phyloP scores from a whole-genome alignment of 2,329 filamentous ascomycete species.

The Beauveria brongniartii region DNA sequence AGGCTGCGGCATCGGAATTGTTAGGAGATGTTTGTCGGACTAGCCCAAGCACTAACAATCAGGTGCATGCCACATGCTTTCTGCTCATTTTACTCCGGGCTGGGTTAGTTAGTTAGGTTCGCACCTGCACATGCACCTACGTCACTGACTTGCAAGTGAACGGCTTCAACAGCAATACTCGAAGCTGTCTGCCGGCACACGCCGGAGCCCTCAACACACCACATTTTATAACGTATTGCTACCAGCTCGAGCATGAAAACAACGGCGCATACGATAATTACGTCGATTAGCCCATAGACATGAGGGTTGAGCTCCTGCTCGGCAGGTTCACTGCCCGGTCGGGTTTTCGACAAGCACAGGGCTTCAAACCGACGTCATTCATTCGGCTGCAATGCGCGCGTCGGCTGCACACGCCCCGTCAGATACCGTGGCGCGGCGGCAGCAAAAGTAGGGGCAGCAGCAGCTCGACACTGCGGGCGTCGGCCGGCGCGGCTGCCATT shows the following conservation, averaged over 20 bases:
- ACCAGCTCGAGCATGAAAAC: slow-evolving; percentile 4
- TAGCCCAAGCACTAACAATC: neutral
- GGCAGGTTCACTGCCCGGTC: slow-evolving; percentile 37
- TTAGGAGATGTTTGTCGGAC: neutral
- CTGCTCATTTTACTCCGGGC: neutral
- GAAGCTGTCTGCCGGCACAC: neutral
- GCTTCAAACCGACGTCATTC: slow-evolving; percentile 12
- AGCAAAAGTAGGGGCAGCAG: slow-evolving; percentile 4
- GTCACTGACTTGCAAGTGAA: neutral
- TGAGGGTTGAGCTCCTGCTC: slow-evolving; percentile 37
- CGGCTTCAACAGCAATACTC: neutral
- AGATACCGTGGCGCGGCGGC: slow-evolving; percentile 19
- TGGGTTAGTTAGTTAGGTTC: neutral
- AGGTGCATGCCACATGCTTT: neutral
- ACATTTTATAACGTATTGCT: neutral
- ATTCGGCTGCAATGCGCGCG: slow-evolving; percentile 1
- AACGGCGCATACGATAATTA: neutral
- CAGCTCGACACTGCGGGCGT: slow-evolving; percentile 29
- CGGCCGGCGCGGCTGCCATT: slow-evolving; percentile 34
- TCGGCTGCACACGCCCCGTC: slow-evolving; percentile 17
- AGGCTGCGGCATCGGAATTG: neutral
- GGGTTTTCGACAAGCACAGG: slow-evolving; percentile 22
- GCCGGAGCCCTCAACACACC: neutral
- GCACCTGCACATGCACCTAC: neutral
- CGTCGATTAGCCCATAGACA: slow-evolving; percentile 25